These are phyloP conservation scores for Lycium ferocissimum DNA, from an alignment of 257 asterid species.

Conservation along the genomic window DNA sequence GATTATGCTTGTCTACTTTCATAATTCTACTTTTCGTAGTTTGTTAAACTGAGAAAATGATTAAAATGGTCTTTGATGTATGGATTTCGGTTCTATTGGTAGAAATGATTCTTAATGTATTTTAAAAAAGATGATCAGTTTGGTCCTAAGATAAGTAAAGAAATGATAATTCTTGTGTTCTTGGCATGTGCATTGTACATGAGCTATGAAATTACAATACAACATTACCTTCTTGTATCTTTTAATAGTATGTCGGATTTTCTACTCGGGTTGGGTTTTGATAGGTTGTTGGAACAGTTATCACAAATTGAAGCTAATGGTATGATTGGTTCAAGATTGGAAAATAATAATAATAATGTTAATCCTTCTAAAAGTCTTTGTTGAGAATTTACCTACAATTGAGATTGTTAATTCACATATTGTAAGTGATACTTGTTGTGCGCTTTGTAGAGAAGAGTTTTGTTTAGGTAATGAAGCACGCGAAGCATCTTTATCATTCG, in stretches of 20 bases:
- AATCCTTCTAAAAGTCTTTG: slow-evolving; percentile 75
- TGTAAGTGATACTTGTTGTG: slow-evolving; percentile 65
- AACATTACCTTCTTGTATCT: too few relatives aligned
- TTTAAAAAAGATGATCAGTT: too few relatives aligned
- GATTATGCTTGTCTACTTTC: too few relatives aligned
- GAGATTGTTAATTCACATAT: slow-evolving; percentile 57
- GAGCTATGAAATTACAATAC: too few relatives aligned
- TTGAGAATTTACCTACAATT: slow-evolving; percentile 75
- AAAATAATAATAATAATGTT: slow-evolving; percentile 17
- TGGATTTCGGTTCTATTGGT: too few relatives aligned
- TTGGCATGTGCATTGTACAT: too few relatives aligned
- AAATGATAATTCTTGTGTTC: too few relatives aligned
- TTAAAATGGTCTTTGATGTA: too few relatives aligned
- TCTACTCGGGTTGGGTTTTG: slow-evolving; percentile 85
- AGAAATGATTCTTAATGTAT: too few relatives aligned
- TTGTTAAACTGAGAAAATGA: too few relatives aligned
- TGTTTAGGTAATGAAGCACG: slow-evolving; percentile 71
- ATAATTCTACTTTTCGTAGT: too few relatives aligned
- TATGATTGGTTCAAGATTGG: slow-evolving; percentile 56
- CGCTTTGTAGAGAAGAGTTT: slow-evolving; percentile 85
- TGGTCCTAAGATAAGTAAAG: too few relatives aligned
- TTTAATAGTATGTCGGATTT: slow-evolving; percentile 81
- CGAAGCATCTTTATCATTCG: slow-evolving; percentile 81
- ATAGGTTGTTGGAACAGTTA: slow-evolving; percentile 73
- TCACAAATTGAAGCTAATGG: slow-evolving; percentile 77